Conservation (phyloP, 257 asterid species). For the Nicotiana tomentosiformis region DNA sequence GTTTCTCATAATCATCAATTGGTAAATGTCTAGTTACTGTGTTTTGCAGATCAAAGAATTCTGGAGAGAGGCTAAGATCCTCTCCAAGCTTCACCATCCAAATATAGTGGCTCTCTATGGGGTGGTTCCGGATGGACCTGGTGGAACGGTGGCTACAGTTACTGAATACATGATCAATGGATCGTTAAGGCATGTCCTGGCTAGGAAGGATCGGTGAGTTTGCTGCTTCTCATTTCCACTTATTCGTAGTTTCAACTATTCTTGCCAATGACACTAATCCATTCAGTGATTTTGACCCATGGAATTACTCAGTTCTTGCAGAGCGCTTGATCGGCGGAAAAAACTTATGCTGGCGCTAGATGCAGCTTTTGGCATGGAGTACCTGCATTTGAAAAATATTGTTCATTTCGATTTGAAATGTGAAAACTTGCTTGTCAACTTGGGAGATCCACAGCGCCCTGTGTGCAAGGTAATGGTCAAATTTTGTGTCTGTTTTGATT, state of each 20-base stretch:
- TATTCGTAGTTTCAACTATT: not conserved
- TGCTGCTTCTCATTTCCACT: not conserved
- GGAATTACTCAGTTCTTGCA: conserved; percentile 23
- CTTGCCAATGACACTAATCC: not conserved
- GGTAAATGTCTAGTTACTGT: not conserved
- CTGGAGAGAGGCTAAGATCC: conserved; percentile 92
- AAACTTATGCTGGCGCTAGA: conserved; percentile 67
- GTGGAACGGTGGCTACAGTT: conserved; percentile 76
- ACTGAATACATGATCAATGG: conserved; percentile 83
- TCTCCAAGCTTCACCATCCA: conserved; percentile 85
- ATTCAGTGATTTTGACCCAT: not conserved
- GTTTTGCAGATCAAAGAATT: conserved; percentile 60
- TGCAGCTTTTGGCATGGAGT: conserved; percentile 44
- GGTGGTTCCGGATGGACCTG: conserved; percentile 87
- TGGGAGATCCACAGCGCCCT: conserved; percentile 84
- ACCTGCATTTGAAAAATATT: conserved; percentile 69
- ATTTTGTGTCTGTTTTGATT: not conserved
- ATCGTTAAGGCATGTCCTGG: conserved; percentile 62
- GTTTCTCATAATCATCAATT: not conserved
- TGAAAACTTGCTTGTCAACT: conserved; percentile 82
- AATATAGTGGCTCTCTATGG: conserved; percentile 87
- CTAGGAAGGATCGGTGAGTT: conserved; percentile 63
- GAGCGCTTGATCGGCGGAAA: conserved; percentile 60
- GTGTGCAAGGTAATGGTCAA: conserved; percentile 66
- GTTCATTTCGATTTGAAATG: conserved; percentile 89